phyloP scores from a whole-genome alignment of 2,329 filamentous ascomycete species.

The Fusarium luffae region DNA sequence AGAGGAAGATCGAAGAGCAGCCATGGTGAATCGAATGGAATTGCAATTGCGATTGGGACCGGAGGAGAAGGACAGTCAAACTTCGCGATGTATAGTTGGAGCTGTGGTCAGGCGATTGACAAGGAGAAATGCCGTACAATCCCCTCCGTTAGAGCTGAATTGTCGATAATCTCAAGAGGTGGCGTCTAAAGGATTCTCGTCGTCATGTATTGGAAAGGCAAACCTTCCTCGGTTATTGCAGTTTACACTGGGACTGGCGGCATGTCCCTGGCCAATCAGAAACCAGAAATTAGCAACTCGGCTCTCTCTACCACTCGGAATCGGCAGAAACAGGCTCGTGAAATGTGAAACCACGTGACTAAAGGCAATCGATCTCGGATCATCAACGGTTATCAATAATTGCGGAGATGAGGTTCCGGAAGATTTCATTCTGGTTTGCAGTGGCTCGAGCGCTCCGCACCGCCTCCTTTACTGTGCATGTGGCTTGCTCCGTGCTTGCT shows the following conservation, averaged over 20 bases:
- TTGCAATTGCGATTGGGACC: constrained; percentile 32
- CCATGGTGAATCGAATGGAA: constrained; percentile 58
- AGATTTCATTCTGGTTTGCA: background rate
- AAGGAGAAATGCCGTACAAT: constrained; percentile 45
- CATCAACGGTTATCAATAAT: constrained; percentile 32
- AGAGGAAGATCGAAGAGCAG: constrained; percentile 69
- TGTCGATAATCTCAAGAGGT: constrained; percentile 39
- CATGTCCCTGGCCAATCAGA: constrained; percentile 41
- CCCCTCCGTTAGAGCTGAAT: constrained; percentile 43
- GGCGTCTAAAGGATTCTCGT: constrained; percentile 41
- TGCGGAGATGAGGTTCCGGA: constrained; percentile 25
- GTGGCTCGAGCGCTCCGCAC: constrained; percentile 16
- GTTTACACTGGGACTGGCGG: constrained; percentile 32
- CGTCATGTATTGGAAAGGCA: constrained; percentile 46
- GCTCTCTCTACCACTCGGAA: constrained; percentile 42
- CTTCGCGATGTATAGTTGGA: constrained; percentile 34
- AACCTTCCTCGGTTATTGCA: constrained; percentile 49
- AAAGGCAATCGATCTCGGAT: constrained; percentile 18
- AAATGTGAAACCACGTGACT: constrained; percentile 41
- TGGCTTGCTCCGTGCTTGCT: background rate
- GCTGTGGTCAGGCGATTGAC: constrained; percentile 42
- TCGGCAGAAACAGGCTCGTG: constrained; percentile 40
- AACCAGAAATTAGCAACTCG: constrained; percentile 47
- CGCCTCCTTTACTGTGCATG: constrained; percentile 16
- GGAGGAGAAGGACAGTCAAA: constrained; percentile 46